These are phyloP conservation scores for Myotisia sp. DNA, from an alignment of 2,329 filamentous ascomycete species.

Conservation along the genomic window DNA sequence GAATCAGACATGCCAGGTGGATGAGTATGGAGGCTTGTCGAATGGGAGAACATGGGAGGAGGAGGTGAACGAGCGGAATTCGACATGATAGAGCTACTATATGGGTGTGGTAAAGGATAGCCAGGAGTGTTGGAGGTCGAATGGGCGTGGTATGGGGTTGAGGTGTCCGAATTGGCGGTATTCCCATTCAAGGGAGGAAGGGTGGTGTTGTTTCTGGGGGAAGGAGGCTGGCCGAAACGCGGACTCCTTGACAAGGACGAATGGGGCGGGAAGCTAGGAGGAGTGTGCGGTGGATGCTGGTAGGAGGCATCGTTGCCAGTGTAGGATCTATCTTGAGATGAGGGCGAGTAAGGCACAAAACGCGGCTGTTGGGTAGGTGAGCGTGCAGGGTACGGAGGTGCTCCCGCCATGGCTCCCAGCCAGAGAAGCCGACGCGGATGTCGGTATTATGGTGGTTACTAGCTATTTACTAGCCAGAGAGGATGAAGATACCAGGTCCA, in stretches of 20 bases:
- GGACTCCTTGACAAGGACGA: conserved; percentile 12
- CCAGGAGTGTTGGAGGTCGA: conserved; percentile 19
- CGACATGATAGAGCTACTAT: conserved; percentile 22
- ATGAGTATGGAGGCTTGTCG: conserved; percentile 29
- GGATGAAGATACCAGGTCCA: too few species aligned
- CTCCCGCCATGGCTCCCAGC: conserved; percentile 28
- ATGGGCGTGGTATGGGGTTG: conserved; percentile 24
- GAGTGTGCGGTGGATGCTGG: conserved; percentile 27
- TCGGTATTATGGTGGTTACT: too few species aligned
- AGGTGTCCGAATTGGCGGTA: conserved; percentile 21
- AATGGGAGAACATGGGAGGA: conserved; percentile 20
- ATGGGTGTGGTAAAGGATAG: conserved; percentile 24
- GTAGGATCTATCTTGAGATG: conserved; percentile 30
- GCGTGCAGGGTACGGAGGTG: conserved; percentile 32
- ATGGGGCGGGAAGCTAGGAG: conserved; percentile 20
- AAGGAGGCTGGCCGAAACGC: conserved; percentile 12
- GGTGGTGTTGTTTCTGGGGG: conserved; percentile 16
- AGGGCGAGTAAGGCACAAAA: conserved; percentile 30
- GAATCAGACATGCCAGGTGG: conserved; percentile 25
- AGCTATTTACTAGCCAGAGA: too few species aligned
- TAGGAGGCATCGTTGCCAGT: conserved; percentile 24
- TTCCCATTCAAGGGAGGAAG: conserved; percentile 29
- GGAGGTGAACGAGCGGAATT: conserved; percentile 23
- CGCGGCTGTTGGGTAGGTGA: conserved; percentile 32
- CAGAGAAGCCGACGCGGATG: too few species aligned